A percentile compares a stretch with the other conserved stretches of the same genome.
Conservation (phyloP, 495 filamentous ascomycete species). For the Podospora comata region DNA sequence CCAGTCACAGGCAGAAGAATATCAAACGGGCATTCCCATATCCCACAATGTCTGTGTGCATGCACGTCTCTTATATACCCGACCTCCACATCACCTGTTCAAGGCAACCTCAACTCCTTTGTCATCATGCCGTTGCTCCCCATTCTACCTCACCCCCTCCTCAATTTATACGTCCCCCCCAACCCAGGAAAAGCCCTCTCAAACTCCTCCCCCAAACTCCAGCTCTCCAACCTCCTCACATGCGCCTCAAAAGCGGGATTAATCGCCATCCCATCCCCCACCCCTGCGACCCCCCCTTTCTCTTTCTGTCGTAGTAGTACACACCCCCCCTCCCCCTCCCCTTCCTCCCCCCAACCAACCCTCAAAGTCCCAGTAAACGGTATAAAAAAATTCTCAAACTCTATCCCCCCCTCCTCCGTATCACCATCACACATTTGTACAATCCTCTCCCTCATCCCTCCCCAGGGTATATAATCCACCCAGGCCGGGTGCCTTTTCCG, state of each 20-base stretch:
- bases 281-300: background rate
- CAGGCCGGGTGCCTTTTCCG: constrained; percentile 65
- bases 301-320: too few relatives aligned
- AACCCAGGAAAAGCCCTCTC: constrained; percentile 59
- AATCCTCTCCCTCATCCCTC: constrained; percentile 64
- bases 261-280: constrained; percentile 59
- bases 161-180: constrained; percentile 49
- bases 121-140: too few relatives aligned
- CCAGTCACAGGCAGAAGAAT: too few relatives aligned
- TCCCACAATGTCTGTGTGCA: too few relatives aligned
- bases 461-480: constrained; percentile 77
- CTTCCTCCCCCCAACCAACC: constrained; percentile 62
- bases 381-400: constrained; percentile 75
- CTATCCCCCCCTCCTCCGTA: background rate
- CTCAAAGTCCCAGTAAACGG: constrained; percentile 69
- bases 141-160: background rate
- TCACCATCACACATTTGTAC: constrained; percentile 43
- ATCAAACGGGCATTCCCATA: too few relatives aligned
- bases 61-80: too few relatives aligned
- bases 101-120: too few relatives aligned
- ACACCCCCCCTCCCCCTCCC: background rate
- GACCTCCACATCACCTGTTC: too few relatives aligned
- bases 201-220: constrained; percentile 72
- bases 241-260: constrained; percentile 80
- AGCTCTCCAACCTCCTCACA: constrained; percentile 63